A percentile compares a stretch with the other conserved stretches of the same genome.
phyloP scores from a whole-genome alignment of 495 filamentous ascomycete species.

The Xylaria sp. region DNA sequence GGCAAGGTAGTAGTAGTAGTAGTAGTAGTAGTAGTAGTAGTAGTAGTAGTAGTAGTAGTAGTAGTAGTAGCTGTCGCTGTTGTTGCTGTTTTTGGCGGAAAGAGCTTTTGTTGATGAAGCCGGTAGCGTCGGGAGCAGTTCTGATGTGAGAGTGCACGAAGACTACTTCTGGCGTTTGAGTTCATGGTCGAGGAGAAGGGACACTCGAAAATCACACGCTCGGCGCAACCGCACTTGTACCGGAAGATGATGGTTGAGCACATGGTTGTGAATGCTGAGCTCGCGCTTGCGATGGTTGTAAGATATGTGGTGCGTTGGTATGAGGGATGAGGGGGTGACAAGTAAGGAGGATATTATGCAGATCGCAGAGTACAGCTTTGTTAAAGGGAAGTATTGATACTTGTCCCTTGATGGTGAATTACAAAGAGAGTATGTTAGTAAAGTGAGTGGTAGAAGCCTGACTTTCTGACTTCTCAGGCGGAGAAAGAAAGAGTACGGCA shows the following conservation, averaged over 20 bases:
- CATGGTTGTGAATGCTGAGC: slow-evolving; percentile 24
- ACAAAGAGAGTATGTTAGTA: background rate
- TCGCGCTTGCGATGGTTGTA: background rate
- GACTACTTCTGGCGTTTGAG: background rate
- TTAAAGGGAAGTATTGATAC: background rate
- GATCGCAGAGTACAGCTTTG: background rate
- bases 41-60: no score
- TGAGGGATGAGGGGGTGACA: background rate
- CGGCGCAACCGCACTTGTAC: slow-evolving; percentile 37
- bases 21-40: no score
- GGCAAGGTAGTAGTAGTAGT: background rate
- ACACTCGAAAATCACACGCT: slow-evolving; percentile 33
- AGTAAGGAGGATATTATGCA: background rate
- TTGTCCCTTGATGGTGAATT: background rate
- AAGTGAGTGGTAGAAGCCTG: background rate
- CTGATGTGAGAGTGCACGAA: background rate
- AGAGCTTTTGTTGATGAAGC: slow-evolving; percentile 10
- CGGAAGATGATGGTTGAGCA: slow-evolving; percentile 32
- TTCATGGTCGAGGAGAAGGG: slow-evolving; percentile 17
- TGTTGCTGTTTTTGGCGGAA: background rate
- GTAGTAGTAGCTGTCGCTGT: background rate
- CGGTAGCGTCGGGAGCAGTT: slow-evolving; percentile 15
- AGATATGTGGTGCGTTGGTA: background rate
- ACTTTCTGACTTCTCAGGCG: background rate
- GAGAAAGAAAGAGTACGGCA: background rate